These are phyloP conservation scores for Chrysanthemum lavandulifolium DNA, from an alignment of 129 eudicot genomes.

Conservation along the genomic window DNA sequence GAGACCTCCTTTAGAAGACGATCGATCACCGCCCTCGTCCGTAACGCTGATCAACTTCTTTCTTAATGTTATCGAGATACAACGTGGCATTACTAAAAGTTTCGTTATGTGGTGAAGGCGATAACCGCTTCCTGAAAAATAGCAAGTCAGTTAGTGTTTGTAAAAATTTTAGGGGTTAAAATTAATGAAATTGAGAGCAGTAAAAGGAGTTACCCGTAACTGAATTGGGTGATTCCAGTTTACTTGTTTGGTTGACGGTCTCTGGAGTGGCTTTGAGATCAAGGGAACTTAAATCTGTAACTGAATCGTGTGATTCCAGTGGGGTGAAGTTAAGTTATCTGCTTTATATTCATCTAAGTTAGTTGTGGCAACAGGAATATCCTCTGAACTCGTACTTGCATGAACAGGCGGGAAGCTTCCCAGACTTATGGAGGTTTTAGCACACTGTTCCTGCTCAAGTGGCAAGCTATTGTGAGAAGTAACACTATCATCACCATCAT, in stretches of 20 bases:
- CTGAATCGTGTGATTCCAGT: constrained; percentile 28
- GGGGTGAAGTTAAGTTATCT: constrained; percentile 27
- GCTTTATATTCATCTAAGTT: constrained; percentile 28
- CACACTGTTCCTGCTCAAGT: constrained; percentile 78
- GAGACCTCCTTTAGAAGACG: constrained; percentile 63
- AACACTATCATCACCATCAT: constrained; percentile 63
- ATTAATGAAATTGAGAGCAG: too few species aligned
- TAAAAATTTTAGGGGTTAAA: too few species aligned
- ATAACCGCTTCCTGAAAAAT: too few species aligned
- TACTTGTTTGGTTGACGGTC: constrained; percentile 35
- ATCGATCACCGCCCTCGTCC: constrained; percentile 45
- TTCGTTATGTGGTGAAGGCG: constrained; percentile 20
- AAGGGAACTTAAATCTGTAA: constrained; percentile 34
- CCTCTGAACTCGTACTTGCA: constrained; percentile 80
- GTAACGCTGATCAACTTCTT: constrained; percentile 43
- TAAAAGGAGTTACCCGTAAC: neutral
- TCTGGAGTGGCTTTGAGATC: constrained; percentile 42
- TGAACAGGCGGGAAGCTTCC: constrained; percentile 73
- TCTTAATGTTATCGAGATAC: constrained; percentile 75
- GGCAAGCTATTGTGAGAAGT: constrained; percentile 88
- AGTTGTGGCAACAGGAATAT: constrained; percentile 38
- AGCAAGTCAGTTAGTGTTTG: too few species aligned
- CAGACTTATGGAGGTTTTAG: constrained; percentile 67
- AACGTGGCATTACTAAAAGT: constrained; percentile 70
- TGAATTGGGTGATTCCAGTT: constrained; percentile 44